A percentile compares a stretch with the other conserved stretches of the same genome.
Evolutionary conservation across 1,284 basidiomycete genomes (phyloP).

Genomic region (Boletus calvinii): DNA sequence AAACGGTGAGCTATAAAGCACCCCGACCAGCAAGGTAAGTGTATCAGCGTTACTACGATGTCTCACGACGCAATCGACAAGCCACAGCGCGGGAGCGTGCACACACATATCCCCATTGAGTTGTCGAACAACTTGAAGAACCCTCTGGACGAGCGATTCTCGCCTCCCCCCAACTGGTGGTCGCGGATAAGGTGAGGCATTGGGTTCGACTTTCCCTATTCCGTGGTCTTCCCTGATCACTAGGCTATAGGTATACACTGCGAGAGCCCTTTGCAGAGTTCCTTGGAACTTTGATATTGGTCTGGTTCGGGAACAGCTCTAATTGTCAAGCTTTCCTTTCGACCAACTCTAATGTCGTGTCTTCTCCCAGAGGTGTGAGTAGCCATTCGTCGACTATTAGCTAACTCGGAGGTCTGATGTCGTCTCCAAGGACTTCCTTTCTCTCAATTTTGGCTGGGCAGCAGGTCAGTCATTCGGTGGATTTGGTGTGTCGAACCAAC

Average conservation of each 20-base stretch:
- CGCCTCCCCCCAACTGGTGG: constrained; percentile 46
- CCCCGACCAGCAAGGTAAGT: not conserved
- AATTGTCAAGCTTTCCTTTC: constrained; percentile 63
- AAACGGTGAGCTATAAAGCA: not conserved
- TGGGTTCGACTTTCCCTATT: not conserved
- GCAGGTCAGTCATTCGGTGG: constrained; percentile 39
- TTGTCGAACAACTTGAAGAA: not conserved
- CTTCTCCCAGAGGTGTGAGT: constrained; percentile 57
- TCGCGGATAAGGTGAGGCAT: constrained; percentile 48
- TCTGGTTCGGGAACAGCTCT: constrained; percentile 61
- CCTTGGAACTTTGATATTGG: constrained; percentile 58
- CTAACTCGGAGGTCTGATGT: not conserved
- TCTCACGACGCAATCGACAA: constrained; percentile 1
- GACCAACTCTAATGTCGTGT: constrained; percentile 44
- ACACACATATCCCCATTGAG: not conserved
- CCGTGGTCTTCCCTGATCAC: constrained; percentile 12
- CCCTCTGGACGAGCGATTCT: not conserved
- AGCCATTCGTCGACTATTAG: not conserved
- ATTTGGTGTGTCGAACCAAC: constrained; percentile 1
- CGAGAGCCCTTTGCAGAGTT: constrained; percentile 67
- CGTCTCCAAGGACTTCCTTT: constrained; percentile 48
- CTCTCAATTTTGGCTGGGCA: constrained; percentile 64
- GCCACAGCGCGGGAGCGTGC: not conserved
- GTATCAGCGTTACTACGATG: not conserved
- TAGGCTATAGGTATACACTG: constrained; percentile 36